These are phyloP conservation scores for Limonomyces culmigenus DNA, from an alignment of 1,284 basidiomycete species.

Conservation along the genomic window DNA sequence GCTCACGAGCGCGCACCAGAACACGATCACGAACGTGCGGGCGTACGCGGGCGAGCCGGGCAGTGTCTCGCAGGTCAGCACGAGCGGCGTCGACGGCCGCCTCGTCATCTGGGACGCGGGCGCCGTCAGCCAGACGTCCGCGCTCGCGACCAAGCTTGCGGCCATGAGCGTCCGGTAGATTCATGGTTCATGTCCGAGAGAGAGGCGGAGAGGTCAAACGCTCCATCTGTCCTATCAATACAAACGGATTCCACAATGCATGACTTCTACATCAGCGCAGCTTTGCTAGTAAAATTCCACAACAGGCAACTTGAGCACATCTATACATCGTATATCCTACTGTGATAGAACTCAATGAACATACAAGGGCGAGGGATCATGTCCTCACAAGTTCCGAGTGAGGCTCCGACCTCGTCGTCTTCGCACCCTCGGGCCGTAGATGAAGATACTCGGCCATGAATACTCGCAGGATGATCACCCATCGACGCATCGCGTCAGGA, in stretches of 20 bases:
- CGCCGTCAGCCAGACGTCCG: slow-evolving; percentile 27
- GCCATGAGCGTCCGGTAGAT: background rate
- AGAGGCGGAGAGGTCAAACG: no score
- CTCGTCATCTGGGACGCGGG: slow-evolving; percentile 83
- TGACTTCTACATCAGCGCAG: no score
- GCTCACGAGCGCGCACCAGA: slow-evolving; percentile 86
- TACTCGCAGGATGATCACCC: slow-evolving; percentile 80
- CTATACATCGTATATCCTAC: no score
- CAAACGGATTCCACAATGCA: no score
- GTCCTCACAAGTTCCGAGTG: no score
- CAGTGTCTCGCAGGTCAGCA: slow-evolving; percentile 67
- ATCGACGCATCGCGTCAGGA: slow-evolving; percentile 71
- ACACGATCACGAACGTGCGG: slow-evolving; percentile 89
- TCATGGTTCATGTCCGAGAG: background rate
- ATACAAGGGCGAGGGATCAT: no score
- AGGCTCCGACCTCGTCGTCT: no score
- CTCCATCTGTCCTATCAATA: no score
- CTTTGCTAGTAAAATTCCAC: no score
- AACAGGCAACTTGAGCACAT: no score
- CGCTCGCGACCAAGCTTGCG: slow-evolving; percentile 4
- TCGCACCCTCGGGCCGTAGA: slow-evolving; percentile 35
- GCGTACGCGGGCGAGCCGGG: slow-evolving; percentile 49
- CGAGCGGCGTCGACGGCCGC: slow-evolving; percentile 90
- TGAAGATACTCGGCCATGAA: slow-evolving; percentile 86
- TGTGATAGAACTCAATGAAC: no score